These are phyloP conservation scores for Rhypophila decipiens DNA, from an alignment of 495 filamentous ascomycete species.

Conservation along the genomic window DNA sequence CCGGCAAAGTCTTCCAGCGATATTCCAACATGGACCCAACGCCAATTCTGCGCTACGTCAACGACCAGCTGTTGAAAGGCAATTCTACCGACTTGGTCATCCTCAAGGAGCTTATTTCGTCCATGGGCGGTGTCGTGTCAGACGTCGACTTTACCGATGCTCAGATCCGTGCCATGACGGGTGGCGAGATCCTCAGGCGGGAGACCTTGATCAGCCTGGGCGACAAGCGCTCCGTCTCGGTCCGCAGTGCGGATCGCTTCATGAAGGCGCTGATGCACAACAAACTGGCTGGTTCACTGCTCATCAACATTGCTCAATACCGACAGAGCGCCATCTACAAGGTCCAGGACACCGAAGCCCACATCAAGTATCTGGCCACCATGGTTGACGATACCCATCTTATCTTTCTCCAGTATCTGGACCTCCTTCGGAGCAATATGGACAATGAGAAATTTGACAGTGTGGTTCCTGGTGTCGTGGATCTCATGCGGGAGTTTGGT, in stretches of 20 bases:
- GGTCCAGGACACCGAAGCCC: slow-evolving; percentile 56
- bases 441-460: slow-evolving; percentile 70
- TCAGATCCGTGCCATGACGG: slow-evolving; percentile 79
- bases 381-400: slow-evolving; percentile 86
- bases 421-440: slow-evolving; percentile 76
- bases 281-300: slow-evolving; percentile 65
- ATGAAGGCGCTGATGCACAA: slow-evolving; percentile 70
- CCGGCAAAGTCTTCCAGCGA: slow-evolving; percentile 78
- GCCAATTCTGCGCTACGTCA: slow-evolving; percentile 84
- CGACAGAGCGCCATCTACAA: slow-evolving; percentile 72
- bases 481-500: slow-evolving; percentile 71
- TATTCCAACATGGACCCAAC: slow-evolving; percentile 74
- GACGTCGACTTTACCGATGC: slow-evolving; percentile 79
- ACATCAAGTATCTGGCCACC: slow-evolving; percentile 75
- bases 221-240: slow-evolving; percentile 65
- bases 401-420: slow-evolving; percentile 79
- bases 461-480: slow-evolving; percentile 67
- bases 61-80: slow-evolving; percentile 69
- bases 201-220: slow-evolving; percentile 71
- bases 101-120: slow-evolving; percentile 76
- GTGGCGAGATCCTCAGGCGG: slow-evolving; percentile 69
- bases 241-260: slow-evolving; percentile 62
- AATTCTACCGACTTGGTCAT: slow-evolving; percentile 84
- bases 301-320: slow-evolving; percentile 87
- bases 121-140: slow-evolving; percentile 88